A percentile compares a stretch with the other conserved stretches of the same genome.
phyloP scores from a whole-genome alignment of 257 asterid species.

The Oldenlandia corymbosa region DNA sequence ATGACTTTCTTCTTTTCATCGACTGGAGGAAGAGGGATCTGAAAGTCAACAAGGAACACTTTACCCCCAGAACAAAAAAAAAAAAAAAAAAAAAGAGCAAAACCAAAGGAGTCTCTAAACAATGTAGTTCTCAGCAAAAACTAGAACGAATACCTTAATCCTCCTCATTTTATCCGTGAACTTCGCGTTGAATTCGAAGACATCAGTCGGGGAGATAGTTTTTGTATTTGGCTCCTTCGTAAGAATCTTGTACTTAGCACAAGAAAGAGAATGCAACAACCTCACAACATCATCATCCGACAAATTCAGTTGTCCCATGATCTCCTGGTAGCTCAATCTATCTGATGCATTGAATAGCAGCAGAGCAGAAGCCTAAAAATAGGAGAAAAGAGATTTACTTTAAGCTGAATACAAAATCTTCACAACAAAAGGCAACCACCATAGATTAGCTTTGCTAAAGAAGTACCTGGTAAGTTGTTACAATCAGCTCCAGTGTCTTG shows the following conservation, averaged over 20 bases:
- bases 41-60: conserved; percentile 18
- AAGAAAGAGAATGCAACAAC: conserved; percentile 94
- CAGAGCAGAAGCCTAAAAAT: conserved; percentile 75
- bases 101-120: neutral
- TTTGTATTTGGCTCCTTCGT: conserved; percentile 85
- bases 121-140: neutral
- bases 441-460: conserved; percentile 12
- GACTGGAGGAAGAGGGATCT: conserved; percentile 98
- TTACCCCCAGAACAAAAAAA: neutral
- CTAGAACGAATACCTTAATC: conserved; percentile 57
- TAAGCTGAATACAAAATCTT: neutral
- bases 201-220: conserved; percentile 71
- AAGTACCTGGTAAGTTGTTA: conserved; percentile 89
- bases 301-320: conserved; percentile 78
- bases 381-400: conserved; percentile 9
- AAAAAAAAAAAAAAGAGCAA: neutral
- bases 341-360: conserved; percentile 86
- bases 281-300: conserved; percentile 92
- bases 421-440: conserved; percentile 5
- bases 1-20: conserved; percentile 97
- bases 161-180: conserved; percentile 96
- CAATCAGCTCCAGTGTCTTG: conserved; percentile 80
- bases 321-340: conserved; percentile 81
- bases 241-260: conserved; percentile 91
- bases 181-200: conserved; percentile 83